Base-by-base conservation (phyloP, 1,284 basidiomycete species). In the Ganoderma lucidum region DNA sequence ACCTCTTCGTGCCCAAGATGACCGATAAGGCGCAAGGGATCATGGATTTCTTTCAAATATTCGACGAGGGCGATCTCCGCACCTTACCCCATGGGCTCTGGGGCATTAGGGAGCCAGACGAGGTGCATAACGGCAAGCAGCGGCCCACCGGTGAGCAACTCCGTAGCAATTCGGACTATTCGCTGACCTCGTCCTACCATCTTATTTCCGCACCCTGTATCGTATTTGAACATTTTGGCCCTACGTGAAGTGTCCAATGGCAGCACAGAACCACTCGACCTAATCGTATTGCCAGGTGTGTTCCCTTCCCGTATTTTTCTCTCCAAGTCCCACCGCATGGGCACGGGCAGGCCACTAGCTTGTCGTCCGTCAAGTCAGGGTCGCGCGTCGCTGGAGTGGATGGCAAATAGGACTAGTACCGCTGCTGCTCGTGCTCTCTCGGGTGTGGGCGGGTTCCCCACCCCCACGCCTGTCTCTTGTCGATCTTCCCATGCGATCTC, bases 21-120 rank as follows among this genome's bases (percentile, higher is more conserved):
- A 81, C 82, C 72, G 68, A 79, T 42, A 76, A 81, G 1, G 81
- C 80, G 51, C 78, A 80, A 10, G 86, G 85, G 3, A 76, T 80
- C 41, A 94, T 94, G 91, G 86, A 92, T 66, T 86, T 93, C 62
- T 80, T 93, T 48, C 85, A 85, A 70, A 79, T 93, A 32, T 87
- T 91, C 73, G 84, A 83, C 67, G 77, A 83, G 41, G 81, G 86
- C 1, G 93, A 94, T 79, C 82, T 93, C 17, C 78, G 79, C 1
- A 79, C 84, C 0, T 82, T 94, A 12, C 87, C 87, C 2, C 79
- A 75, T 59, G 91, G 92, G 1, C 74, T 84, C 39, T 94, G 93
- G 93, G 93, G 90, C 0, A 93, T 94, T 76, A 87, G 85, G 69
- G 91, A 94, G 75, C 93, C 93, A 0, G 81, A 80, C 0, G 70